Evolutionary conservation across 345 rosid species (phyloP), one percentile per base, ranked within the genome.

Genomic region (Reutealis trisperma): DNA sequence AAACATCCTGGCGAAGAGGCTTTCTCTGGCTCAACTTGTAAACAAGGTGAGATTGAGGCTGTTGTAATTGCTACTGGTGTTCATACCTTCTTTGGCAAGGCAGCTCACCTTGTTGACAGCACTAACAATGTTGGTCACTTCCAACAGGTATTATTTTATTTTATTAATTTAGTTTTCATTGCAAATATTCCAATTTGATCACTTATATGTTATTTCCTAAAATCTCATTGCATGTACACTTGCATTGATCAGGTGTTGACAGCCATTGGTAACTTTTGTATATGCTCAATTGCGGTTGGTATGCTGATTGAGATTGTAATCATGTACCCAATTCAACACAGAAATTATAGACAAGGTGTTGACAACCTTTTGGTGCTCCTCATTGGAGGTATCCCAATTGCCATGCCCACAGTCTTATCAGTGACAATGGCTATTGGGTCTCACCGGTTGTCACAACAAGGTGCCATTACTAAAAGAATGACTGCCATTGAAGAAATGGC

Each of bases 401-500:
- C 99, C 2, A 95, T 95, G 99, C 99, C 99, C 6, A 95, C 98
- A 25, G 96, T 95, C 34, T 85, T 91, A 85, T 94, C 98, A 1
- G 99, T 95, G 73, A 95, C 99, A 67, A 95, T 95, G 99, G 98
- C 99, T 70, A 92, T 93, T 67, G 99, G 99, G 47, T 93, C 98
- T 24, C 98, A 95, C 75, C 90, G 97, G 59, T 83, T 95, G 45
- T 90, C 97, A 3, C 78, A 92, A 72, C 98, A 95, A 87, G 99
- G 99, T 27, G 99, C 99, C 79, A 95, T 95, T 77, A 95, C 97
- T 37, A 95, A 95, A 86, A 86, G 98, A 83, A 93, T 93, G 99
- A 95, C 99, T 15, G 98, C 99, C 60, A 95, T 95, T n/a, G 97
- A 95, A 83, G 98, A 93, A 85, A 88, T 95, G 99, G 97, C 98